phyloP scores from a whole-genome alignment of 164 flowering plant species.

The Brasenia schreberi region DNA sequence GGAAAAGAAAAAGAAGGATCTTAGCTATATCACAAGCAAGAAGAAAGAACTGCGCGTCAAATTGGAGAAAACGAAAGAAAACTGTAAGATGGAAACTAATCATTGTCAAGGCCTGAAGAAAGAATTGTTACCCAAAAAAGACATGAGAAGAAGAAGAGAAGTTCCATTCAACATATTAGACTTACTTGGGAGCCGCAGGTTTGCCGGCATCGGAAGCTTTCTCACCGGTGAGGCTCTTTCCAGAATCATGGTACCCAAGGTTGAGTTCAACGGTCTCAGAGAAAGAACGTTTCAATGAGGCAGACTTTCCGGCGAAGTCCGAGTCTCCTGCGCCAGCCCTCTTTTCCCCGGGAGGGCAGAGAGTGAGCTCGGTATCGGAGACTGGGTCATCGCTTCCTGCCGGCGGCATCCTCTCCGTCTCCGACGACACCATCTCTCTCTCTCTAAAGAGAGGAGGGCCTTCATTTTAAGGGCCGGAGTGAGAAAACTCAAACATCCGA shows the following conservation, averaged over 20 bases:
- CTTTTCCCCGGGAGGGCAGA: neutral
- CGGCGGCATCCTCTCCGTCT: neutral
- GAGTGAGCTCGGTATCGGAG: neutral
- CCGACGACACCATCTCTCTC: neutral
- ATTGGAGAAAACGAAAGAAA: no score
- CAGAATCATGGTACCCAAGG: neutral
- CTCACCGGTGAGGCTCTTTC: neutral
- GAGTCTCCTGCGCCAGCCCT: neutral
- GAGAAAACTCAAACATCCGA: neutral
- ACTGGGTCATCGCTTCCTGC: neutral
- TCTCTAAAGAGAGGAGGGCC: neutral
- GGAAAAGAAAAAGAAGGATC: no score
- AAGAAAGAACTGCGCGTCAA: no score
- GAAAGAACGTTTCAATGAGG: neutral
- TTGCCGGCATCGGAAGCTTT: neutral
- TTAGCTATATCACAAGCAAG: no score
- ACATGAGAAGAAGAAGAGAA: neutral
- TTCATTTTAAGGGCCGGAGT: neutral
- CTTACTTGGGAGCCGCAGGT: neutral
- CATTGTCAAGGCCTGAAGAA: neutral
- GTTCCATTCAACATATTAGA: no score
- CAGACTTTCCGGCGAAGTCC: no score
- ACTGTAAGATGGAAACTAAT: neutral
- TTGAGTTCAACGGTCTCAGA: neutral
- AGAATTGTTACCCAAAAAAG: neutral